These are phyloP conservation scores for Evernia prunastri DNA, from an alignment of 495 filamentous ascomycete species.

Conservation along the genomic window DNA sequence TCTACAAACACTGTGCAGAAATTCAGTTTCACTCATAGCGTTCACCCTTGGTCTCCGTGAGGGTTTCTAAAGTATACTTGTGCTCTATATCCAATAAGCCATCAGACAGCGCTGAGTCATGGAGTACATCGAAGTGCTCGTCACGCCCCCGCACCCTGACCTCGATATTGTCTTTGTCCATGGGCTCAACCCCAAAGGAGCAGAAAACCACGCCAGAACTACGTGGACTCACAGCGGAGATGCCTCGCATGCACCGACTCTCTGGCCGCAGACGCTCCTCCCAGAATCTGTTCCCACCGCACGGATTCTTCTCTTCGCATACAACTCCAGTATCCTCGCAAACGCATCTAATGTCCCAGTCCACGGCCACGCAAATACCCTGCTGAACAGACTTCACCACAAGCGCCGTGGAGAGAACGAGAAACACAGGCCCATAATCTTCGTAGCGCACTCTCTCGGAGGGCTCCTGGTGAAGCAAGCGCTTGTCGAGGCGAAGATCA, in stretches of 20 bases:
- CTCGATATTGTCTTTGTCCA: conserved; percentile 14
- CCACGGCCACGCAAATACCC: conserved; percentile 1
- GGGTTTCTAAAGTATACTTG: too few relatives aligned
- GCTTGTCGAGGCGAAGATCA: conserved; percentile 12
- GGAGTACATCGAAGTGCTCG: conserved; percentile 6
- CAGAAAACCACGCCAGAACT: conserved; percentile 4
- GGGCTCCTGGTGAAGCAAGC: conserved; percentile 16
- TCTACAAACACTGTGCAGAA: too few relatives aligned
- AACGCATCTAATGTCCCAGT: conserved; percentile 12
- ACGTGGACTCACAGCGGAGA: conserved; percentile 14
- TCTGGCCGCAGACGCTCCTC: conserved; percentile 13
- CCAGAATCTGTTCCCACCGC: neutral
- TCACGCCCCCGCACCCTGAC: neutral
- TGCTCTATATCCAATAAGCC: too few relatives aligned
- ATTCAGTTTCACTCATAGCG: too few relatives aligned
- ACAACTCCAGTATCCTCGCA: conserved; percentile 11
- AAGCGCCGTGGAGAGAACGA: conserved; percentile 5
- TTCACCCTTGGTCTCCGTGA: too few relatives aligned
- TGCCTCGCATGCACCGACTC: neutral
- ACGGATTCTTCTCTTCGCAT: conserved; percentile 15
- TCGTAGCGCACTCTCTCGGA: conserved; percentile 14
- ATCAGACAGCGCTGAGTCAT: too few relatives aligned
- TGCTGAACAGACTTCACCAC: conserved; percentile 8
- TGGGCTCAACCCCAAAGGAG: conserved; percentile 13
- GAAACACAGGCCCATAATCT: conserved; percentile 8